Evolutionary conservation across 805 yeast species (phyloP), one percentile per base, ranked within the genome.

Genomic region (Yarrowia sp.): DNA sequence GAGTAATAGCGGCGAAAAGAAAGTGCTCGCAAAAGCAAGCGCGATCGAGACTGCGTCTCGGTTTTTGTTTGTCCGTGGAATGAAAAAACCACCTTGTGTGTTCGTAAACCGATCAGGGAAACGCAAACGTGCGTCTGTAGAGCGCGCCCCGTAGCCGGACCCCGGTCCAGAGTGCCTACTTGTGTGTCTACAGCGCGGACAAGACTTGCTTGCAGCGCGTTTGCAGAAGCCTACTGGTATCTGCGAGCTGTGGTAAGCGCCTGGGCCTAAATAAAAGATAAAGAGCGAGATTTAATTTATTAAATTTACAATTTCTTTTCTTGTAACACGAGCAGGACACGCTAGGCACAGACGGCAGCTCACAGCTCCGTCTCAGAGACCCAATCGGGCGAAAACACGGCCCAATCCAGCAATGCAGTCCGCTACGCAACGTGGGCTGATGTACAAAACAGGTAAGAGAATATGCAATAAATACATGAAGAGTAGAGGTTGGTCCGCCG

Each of bases 391-490:
- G 6, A 14, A 19, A 44, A 44, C 16, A 27, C 6, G 35, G 29
- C 55, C 55, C 14, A n/a, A 31, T 31, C 18, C 38, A 22, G 55
- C 38, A 13, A 33, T 19, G 38, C 38, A 21, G 38, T 14, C 39
- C 44, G n/a, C 55, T 14, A 29, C 32, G 19, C 24, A 19, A 44
- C 36, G 41, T 49, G 56, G 41, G 41, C 56, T 33, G 42, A 35
- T 51, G 21, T 21, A 22, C 42, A n/a, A 35, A 47, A 21, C 55
- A 32, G 38, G 39, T 32, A 47, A 47, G 55, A 47, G 29, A 21
- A 32, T 44, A 47, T 47, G 53, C 55, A 47, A 47, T 47, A 31
- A 47, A 47, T 47, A 47, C 38, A 44, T 44, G 51, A 16, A 24
- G 49, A 13, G 44, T 21, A 21, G 44, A 24, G 16, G 38, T 32